Evolutionary conservation across 2,329 filamentous ascomycete genomes (phyloP), one percentile per base, ranked within the genome.

Genomic region (Phyllosticta capitalensis): DNA sequence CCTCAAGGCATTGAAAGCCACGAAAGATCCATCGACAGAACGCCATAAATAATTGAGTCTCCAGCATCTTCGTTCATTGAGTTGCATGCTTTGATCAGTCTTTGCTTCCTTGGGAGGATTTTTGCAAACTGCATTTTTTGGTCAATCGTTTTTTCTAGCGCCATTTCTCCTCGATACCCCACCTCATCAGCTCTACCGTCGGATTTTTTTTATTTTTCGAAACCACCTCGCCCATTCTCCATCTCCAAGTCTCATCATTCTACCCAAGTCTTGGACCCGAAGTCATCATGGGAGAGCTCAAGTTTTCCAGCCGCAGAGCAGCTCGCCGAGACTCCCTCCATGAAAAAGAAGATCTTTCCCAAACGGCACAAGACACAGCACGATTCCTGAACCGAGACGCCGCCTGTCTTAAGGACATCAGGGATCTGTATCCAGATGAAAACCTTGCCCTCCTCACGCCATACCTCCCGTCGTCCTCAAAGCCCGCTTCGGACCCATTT

Each of bases 401-500:
- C 22, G 24, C 22, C 12, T 30, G 30, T 26, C 55, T 61, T 26
- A 5, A 51, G 12, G 49, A 33, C 38, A 54, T 61, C 55, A 55
- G 55, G n/a, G 33, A 51, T 33, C 55, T 61, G 9, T 54, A 33
- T 17, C 33, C 20, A 26, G 17, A 14, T 22, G 51, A 24, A 10
- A 63, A 72, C 9, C 71, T 80, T 51, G 70, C 78, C 0, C 71
- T 79, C 19, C 75, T 79, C 66, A 78, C 77, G 1, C 78, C 77
- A n/a, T 73, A 87, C n/a, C 74, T 88, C 55, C 79, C 85, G 5
- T 83, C 84, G 1, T 78, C 80, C 24, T 78, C 82, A 33, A 68
- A 77, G 21, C 81, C 77, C 53, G 67, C 14, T 22, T 33, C 33
- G 65, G 88, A 92, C 68, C 88, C 88, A 0, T 91, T 91, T 67